Conservation (phyloP, 768 basidiomycete genomes). For the Cubamyces lactineus region DNA sequence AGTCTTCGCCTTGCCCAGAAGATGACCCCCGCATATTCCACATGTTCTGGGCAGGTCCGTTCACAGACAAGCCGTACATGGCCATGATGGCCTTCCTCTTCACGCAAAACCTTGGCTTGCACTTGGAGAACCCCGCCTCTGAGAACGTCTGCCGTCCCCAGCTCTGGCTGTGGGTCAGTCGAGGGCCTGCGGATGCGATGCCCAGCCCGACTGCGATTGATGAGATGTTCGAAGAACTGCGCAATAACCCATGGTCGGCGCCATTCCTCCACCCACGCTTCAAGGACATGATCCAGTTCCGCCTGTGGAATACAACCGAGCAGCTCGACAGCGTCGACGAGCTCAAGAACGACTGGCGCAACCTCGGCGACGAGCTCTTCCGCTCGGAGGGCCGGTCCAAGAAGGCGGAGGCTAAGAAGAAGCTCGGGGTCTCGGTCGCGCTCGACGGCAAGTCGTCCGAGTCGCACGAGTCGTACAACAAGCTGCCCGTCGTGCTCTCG, state of each 20-base stretch:
- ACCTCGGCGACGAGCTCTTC: conserved; percentile 73
- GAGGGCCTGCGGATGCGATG: conserved; percentile 88
- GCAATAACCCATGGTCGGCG: conserved; percentile 88
- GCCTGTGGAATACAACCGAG: conserved; percentile 98
- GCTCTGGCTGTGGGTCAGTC: conserved; percentile 99
- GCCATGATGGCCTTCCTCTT: conserved; percentile 95
- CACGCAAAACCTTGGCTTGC: conserved; percentile 92
- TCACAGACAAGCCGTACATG: conserved; percentile 98
- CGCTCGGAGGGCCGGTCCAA: conserved; percentile 70
- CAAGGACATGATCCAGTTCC: conserved; percentile 90
- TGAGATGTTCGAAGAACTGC: conserved; percentile 84
- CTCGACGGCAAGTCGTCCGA: conserved; percentile 23
- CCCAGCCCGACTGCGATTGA: conserved; percentile 80
- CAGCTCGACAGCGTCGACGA: conserved; percentile 92
- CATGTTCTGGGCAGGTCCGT: conserved; percentile 99
- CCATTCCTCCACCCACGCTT: conserved; percentile 95
- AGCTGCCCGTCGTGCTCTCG: conserved; percentile 89
- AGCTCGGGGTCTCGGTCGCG: conserved; percentile 28
- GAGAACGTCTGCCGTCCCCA: conserved; percentile 82
- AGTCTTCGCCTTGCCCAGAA: conserved; percentile 68
- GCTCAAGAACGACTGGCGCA: conserved; percentile 87
- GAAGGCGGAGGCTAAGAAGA: conserved; percentile 40
- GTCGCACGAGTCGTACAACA: conserved; percentile 64
- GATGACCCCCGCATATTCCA: conserved; percentile 91
- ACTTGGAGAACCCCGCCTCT: conserved; percentile 53